These are phyloP conservation scores for Suillus luteus DNA, from an alignment of 768 basidiomycete species.

Conservation along the genomic window DNA sequence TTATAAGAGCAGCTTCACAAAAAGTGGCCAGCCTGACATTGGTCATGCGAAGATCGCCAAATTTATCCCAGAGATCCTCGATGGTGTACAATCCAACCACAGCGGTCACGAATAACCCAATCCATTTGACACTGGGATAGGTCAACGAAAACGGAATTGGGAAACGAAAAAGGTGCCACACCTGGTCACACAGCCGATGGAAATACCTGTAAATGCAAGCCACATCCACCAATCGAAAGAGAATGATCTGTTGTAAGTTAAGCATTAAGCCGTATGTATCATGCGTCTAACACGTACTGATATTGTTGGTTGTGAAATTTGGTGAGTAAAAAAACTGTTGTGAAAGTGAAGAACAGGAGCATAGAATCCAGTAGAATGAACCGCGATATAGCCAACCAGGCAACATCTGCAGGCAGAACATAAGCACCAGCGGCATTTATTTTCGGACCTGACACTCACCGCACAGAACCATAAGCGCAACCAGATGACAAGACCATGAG, in stretches of 20 bases:
- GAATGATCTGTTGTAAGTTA: conserved; percentile 64
- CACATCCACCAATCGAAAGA: conserved; percentile 98
- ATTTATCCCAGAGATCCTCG: conserved; percentile 98
- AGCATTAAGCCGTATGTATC: conserved; percentile 2
- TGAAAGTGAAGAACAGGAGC: conserved; percentile 98
- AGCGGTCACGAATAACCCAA: conserved; percentile 93
- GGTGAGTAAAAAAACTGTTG: conserved; percentile 90
- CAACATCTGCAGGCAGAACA: conserved; percentile 66
- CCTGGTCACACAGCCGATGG: conserved; percentile 96
- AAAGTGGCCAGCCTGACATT: conserved; percentile 52
- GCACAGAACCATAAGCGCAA: conserved; percentile 89
- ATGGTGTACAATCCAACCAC: conserved; percentile 95
- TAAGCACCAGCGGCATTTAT: neutral
- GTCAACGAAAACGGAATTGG: neutral
- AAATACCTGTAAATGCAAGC: conserved; percentile 89
- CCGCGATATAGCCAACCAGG: conserved; percentile 94
- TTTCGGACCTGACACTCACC: conserved; percentile 50
- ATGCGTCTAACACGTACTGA: conserved; percentile 55
- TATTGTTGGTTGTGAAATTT: conserved; percentile 98
- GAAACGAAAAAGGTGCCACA: conserved; percentile 30
- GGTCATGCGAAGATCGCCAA: conserved; percentile 92
- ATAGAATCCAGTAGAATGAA: conserved; percentile 98
- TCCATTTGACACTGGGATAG: conserved; percentile 81
- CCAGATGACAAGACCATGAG: conserved; percentile 85
- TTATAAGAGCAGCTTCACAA: neutral